Evolutionary conservation across 2,329 filamentous ascomycete species (phyloP), one percentile per base, ranked within the genome.

Genomic region (Acrodontium crateriforme): DNA sequence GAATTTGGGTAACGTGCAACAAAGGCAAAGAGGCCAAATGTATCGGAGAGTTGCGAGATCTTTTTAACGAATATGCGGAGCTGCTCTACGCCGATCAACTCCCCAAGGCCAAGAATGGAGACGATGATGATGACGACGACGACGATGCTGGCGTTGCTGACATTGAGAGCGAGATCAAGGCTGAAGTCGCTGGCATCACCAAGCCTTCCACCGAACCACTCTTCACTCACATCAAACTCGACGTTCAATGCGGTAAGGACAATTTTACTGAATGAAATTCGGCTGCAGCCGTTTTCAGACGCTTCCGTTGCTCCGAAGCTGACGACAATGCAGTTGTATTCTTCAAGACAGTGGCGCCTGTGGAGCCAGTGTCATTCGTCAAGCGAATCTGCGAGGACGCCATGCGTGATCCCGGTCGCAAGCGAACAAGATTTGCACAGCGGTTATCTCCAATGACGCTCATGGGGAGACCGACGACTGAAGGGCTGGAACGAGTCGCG

Each of bases 1-100:
- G 80, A 4, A 73, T 87, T 33, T 87, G 78, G 78, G 74, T 76
- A 16, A 84, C 79, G 0, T 85, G 78, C 49, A 71, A 76, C 28
- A 69, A 76, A 47, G 70, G 71, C 39, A 76, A 78, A 58, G 78
- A 81, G 53, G 63, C 62, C 22, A 77, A 74, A 52, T 77, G 78
- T 9, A 66, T 78, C 2, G 60, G 64, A 27, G 80, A 87, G 49
- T 63, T 84, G 37, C 63, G 62, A 32, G 55, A 67, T 33, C 56
- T 84, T 13, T 78, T 82, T 44, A 41, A 38, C 5, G 45, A 83
- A 71, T 81, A 80, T 44, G 75, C 70, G 13, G 67, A 77, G 40
- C 67, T 63, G 35, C 36, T 65, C n/a, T 64, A 64, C 36, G 52
- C 48, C 13, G 28, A 39, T 15, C 31, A 55, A 72, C 37, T 77